Conservation (phyloP, 2,329 filamentous ascomycete genomes). For the Podosphaera aphanis region DNA sequence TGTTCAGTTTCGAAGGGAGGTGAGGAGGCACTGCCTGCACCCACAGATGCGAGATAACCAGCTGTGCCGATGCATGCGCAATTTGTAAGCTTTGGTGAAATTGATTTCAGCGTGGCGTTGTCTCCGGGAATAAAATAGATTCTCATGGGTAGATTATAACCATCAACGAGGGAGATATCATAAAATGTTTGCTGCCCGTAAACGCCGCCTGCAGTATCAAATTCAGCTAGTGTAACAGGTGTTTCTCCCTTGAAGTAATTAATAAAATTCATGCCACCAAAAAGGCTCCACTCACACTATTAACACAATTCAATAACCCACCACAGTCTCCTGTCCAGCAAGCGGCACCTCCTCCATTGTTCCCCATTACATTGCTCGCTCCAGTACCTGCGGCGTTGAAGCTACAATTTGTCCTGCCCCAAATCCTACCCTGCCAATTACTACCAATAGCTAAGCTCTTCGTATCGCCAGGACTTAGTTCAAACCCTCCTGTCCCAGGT, state of each 20-base stretch:
- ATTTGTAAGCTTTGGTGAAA: constrained; percentile 57
- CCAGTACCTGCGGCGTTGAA: constrained; percentile 40
- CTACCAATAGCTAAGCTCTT: constrained; percentile 39
- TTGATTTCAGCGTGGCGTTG: constrained; percentile 32
- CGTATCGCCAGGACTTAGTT: constrained; percentile 33
- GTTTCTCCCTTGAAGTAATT: constrained; percentile 33
- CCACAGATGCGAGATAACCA: constrained; percentile 28
- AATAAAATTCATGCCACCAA: not conserved
- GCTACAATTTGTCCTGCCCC: constrained; percentile 66
- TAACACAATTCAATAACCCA: constrained; percentile 42
- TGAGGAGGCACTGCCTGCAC: constrained; percentile 21
- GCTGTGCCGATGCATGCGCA: constrained; percentile 51
- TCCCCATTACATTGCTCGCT: constrained; percentile 20
- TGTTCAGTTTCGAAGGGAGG: constrained; percentile 37
- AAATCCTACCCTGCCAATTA: constrained; percentile 62
- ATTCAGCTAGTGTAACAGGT: constrained; percentile 59
- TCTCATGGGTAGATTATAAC: constrained; percentile 56
- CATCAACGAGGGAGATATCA: constrained; percentile 66
- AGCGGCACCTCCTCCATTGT: constrained; percentile 25
- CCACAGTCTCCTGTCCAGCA: constrained; percentile 61
- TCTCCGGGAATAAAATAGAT: constrained; percentile 35
- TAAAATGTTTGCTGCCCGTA: constrained; percentile 46
- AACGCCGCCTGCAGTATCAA: constrained; percentile 46
- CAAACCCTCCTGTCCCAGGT: constrained; percentile 44
- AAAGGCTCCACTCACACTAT: constrained; percentile 29